These are phyloP conservation scores for Diaporthe citriasiana DNA, from an alignment of 2,329 filamentous ascomycete species.

Conservation along the genomic window DNA sequence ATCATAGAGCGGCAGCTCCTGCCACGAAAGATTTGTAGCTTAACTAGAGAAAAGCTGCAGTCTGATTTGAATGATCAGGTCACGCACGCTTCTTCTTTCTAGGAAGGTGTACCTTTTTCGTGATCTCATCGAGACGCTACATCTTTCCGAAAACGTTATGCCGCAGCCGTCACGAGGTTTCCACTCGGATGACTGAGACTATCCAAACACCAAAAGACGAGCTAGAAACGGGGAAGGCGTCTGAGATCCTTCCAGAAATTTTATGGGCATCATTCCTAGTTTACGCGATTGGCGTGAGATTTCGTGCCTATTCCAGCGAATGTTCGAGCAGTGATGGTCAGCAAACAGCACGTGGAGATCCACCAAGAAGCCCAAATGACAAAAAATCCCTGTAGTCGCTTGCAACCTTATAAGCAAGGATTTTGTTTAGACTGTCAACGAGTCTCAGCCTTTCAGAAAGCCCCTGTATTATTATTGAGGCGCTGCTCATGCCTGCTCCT, in stretches of 20 bases:
- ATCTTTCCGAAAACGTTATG: no score
- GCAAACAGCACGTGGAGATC: constrained; percentile 2
- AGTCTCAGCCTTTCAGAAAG: background rate
- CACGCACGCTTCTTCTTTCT: no score
- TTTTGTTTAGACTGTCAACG: background rate
- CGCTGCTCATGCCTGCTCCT: background rate
- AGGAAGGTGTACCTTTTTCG: no score
- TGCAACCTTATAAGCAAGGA: no score
- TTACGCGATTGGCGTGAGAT: constrained; percentile 6
- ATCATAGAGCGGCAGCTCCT: no score
- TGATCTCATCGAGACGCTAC: no score
- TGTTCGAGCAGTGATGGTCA: background rate
- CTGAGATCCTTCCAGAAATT: background rate
- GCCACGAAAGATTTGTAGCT: no score
- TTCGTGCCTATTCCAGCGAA: background rate
- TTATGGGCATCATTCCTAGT: background rate
- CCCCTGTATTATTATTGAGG: background rate
- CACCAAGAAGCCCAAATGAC: background rate
- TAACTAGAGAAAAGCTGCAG: no score
- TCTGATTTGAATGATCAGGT: no score
- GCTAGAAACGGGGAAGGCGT: background rate
- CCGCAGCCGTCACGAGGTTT: no score
- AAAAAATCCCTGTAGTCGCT: background rate
- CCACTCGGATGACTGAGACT: background rate
- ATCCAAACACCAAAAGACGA: background rate